Conservation (phyloP, 805 yeast species). For the Candida chauliodis region DNA sequence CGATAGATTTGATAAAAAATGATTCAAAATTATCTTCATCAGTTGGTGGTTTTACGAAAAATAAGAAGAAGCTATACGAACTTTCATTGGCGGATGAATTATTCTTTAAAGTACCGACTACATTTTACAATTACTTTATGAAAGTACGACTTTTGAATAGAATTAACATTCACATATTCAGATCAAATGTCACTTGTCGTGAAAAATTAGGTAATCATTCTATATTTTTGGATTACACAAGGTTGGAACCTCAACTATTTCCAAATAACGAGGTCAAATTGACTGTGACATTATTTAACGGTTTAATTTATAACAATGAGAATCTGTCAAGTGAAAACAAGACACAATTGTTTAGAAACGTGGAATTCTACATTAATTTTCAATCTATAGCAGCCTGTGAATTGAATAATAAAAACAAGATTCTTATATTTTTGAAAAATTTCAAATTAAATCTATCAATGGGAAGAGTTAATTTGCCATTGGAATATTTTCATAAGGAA, state of each 20-base stretch:
- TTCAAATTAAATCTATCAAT: conserved; percentile 13
- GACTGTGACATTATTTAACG: conserved; percentile 16
- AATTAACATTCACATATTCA: conserved; percentile 21
- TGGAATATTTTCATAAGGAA: conserved; percentile 9
- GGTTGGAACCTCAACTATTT: conserved; percentile 16
- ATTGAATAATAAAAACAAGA: conserved; percentile 3
- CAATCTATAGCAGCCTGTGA: conserved; percentile 19
- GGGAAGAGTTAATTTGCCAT: conserved; percentile 18
- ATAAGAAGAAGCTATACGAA: conserved; percentile 3
- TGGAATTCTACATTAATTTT: conserved; percentile 20
- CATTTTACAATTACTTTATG: conserved; percentile 17
- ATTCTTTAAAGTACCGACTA: conserved; percentile 16
- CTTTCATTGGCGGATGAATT: conserved; percentile 9
- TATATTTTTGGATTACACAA: conserved; percentile 20
- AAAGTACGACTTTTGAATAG: conserved; percentile 20
- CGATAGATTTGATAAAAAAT: conserved; percentile 6
- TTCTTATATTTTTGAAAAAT: conserved; percentile 15
- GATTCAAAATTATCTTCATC: not conserved
- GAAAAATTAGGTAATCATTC: conserved; percentile 13
- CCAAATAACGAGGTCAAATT: conserved; percentile 14
- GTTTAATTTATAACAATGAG: conserved; percentile 16
- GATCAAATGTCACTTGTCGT: conserved; percentile 12
- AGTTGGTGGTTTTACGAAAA: not conserved
- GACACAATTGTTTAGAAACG: conserved; percentile 20
- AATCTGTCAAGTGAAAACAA: conserved; percentile 12